Base-by-base conservation (phyloP, 2,329 filamentous ascomycete species). In the Colletotrichum musae region DNA sequence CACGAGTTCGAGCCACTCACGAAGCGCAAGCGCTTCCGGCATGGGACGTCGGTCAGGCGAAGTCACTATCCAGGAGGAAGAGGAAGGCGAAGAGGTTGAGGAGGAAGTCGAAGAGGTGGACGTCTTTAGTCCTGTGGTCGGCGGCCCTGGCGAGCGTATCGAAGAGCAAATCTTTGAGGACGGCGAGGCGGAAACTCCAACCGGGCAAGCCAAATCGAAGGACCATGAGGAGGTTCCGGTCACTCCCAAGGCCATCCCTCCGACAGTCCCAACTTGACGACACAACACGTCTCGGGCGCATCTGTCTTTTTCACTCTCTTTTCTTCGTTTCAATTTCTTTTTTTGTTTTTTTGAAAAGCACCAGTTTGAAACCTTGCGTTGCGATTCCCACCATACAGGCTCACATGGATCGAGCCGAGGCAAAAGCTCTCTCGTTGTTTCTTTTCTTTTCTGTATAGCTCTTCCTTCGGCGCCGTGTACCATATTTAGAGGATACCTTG, bases 11-110 rank as follows among this genome's bases (percentile, higher is more conserved):
- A 79, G 84, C 62, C 81, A 88, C 74, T 82, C 86, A 79, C 85
- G 87, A 66, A 91, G 83, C 79, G 87, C 87, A 2, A 94, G 92
- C 74, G 87, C 89, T 3, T 88, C 83, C 26, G 87, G 86, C 0
- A 80, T 91, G 58, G 92, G 92, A 0, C 84, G 93, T 32, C 83
- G 90, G 26, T 94, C 92, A 63, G 91, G 90, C 9, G 93, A 95
- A 80, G 91, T 93, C 61, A 91, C 91, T n/a, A 92, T 92, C 41
- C 86, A 90, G 71, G 90, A 92, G 72, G 89, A 91, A 41, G 89
- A 91, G 71, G 86, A 87, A 15, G 77, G 79, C 21, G 78, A 81
- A 28, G 81, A 82, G 15, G 76, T 78, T n/a, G 83, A 84, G 24
- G 82, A 86, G 36, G 85, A 87, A 3, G 73, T 88, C 16, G 88